Base-by-base conservation (phyloP, 495 filamentous ascomycete genomes). In the Penicillium macrosclerotiorum region DNA sequence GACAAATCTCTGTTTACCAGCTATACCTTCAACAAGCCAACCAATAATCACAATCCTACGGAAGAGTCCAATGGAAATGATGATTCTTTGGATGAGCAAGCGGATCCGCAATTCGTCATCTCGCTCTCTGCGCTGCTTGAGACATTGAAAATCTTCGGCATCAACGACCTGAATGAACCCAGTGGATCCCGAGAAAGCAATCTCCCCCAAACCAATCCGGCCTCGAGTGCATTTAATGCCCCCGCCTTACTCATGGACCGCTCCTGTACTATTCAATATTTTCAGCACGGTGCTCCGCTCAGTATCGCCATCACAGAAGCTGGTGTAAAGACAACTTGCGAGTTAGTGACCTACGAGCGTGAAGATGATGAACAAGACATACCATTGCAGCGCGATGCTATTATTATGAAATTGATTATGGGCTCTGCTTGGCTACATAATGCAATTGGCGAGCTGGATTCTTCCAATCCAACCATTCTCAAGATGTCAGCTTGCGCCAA, bases 401-500 rank as follows among this genome's bases (percentile, higher is more conserved):
- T 96, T 4, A 77, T 83, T 27, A 86, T 93, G 71, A 98, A 98
- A 55, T 88, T 96, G 42, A 97, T 98, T 64, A 96, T 94, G 83
- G 84, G 86, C 42, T 80, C 87, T 24, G 78, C 79, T 42, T 90
- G 83, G 80, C 76, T 96, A 11, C 78, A 89, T 40, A 89, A 95
- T 62, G 84, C 87, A n/a, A 75, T 95, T 51, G 78, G 75, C 14
- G 90, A 96, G 64, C 78, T 96, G 4, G 80, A 81, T n/a, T 82
- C 85, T 0, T 83, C 88, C 9, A 77, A 65, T 26, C 89, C 88
- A 1, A 76, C 75, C 49, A 63, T 69, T 19, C 72, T 83, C 5
- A 84, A 77, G 36, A 74, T 95, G 19, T 74, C 76, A 7, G 83
- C 86, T 12, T 81, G 76, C 14, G 75, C 81, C 14, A 69, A 62